Evolutionary conservation across 768 basidiomycete species (phyloP).

Genomic region (Glaciozyma martinii): DNA sequence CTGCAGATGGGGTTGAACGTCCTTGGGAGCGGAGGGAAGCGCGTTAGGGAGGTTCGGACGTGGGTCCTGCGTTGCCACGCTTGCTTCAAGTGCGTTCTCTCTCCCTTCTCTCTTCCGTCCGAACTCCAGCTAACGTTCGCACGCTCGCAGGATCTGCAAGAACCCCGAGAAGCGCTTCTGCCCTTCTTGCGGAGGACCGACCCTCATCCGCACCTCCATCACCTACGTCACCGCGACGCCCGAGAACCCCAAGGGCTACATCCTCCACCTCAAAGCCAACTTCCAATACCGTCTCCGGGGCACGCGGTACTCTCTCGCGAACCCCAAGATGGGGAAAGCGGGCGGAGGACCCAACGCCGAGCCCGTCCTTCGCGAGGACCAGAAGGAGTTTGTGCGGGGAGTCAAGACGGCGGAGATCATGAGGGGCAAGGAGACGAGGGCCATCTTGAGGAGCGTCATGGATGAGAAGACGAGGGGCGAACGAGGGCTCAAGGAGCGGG

Average conservation of each 20-base stretch:
- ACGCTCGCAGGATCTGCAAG: conserved; percentile 71
- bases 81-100: conserved; percentile 81
- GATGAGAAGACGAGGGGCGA: conserved; percentile 40
- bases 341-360: conserved; percentile 54
- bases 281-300: conserved; percentile 85
- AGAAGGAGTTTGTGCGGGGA: conserved; percentile 73
- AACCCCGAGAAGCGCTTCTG: conserved; percentile 92
- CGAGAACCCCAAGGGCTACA: conserved; percentile 51
- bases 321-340: conserved; percentile 77
- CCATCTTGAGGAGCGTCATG: conserved; percentile 51
- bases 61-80: conserved; percentile 97
- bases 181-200: conserved; percentile 80
- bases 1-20: conserved; percentile 88
- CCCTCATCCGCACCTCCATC: conserved; percentile 80
- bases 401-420: conserved; percentile 66
- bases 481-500: conserved; percentile 1
- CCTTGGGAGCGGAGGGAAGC: conserved; percentile 80
- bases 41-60: conserved; percentile 80
- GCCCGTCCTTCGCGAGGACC: conserved; percentile 85
- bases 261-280: conserved; percentile 88
- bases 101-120: background rate
- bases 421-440: conserved; percentile 66
- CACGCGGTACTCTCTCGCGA: conserved; percentile 83
- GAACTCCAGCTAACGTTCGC: background rate
- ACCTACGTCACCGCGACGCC: conserved; percentile 46